phyloP scores from a whole-genome alignment of 192 early-diverging fungal genomes.

The Lunasporangiospora selenospora region DNA sequence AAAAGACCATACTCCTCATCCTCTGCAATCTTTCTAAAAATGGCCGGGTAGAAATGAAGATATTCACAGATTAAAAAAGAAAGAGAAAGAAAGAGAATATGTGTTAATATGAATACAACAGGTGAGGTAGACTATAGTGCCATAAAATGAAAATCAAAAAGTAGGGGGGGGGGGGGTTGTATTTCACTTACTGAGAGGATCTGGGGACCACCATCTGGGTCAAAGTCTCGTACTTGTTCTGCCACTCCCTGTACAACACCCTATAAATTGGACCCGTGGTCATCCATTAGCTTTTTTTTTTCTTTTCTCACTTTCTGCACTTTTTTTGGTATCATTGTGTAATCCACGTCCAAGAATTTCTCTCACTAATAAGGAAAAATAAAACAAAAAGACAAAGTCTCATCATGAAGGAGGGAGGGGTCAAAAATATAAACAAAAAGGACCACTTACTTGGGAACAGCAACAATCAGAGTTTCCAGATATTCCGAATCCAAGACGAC shows the following conservation, averaged over 20 bases:
- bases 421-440: background rate
- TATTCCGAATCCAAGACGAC: constrained; percentile 95
- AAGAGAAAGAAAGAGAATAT: background rate
- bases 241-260: constrained; percentile 82
- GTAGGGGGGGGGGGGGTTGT: background rate
- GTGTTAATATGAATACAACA: background rate
- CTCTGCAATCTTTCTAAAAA: constrained; percentile 79
- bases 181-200: constrained; percentile 74
- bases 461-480: constrained; percentile 90
- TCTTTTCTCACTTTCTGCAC: too few relatives aligned
- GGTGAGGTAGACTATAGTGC: background rate
- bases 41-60: too few relatives aligned
- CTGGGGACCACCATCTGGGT: constrained; percentile 97
- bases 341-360: too few relatives aligned
- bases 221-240: constrained; percentile 85
- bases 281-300: too few relatives aligned
- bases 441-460: constrained; percentile 83
- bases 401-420: background rate
- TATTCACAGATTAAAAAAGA: background rate
- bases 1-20: constrained; percentile 96
- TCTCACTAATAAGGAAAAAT: constrained; percentile 10
- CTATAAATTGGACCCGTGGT: constrained; percentile 50
- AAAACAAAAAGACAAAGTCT: background rate
- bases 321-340: too few relatives aligned
- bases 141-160: background rate